These are phyloP conservation scores for Ligustrum vulgare DNA, from an alignment of 257 asterid species.

Conservation along the genomic window DNA sequence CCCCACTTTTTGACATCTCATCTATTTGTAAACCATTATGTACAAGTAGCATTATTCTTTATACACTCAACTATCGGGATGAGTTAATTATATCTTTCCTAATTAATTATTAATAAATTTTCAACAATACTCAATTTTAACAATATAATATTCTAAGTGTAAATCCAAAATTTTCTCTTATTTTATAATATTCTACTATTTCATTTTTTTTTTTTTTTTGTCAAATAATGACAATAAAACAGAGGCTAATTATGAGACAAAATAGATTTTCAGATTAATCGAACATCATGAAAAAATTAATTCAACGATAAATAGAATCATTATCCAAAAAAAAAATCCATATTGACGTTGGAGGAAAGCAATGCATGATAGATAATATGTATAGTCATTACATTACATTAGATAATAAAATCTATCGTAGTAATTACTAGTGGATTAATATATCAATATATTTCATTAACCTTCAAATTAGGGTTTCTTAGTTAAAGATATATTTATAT, in stretches of 20 bases:
- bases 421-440: not conserved
- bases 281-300: not conserved
- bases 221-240: no score
- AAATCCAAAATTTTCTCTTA: no score
- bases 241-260: not conserved
- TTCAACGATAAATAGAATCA: not conserved
- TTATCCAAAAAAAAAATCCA: not conserved
- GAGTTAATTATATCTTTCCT: not conserved
- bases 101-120: not conserved
- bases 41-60: no score
- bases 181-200: no score
- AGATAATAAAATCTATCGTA: not conserved
- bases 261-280: not conserved
- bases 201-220: no score
- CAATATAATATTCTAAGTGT: no score
- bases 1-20: no score
- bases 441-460: not conserved
- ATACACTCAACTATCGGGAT: not conserved
- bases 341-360: slow-evolving; percentile 48
- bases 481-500: slow-evolving; percentile 25
- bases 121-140: no score
- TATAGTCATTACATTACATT: not conserved
- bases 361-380: slow-evolving; percentile 48
- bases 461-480: slow-evolving; percentile 12
- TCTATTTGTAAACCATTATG: no score